Base-by-base conservation (phyloP, 2,329 filamentous ascomycete species). In the Colletotrichum coccodes region DNA sequence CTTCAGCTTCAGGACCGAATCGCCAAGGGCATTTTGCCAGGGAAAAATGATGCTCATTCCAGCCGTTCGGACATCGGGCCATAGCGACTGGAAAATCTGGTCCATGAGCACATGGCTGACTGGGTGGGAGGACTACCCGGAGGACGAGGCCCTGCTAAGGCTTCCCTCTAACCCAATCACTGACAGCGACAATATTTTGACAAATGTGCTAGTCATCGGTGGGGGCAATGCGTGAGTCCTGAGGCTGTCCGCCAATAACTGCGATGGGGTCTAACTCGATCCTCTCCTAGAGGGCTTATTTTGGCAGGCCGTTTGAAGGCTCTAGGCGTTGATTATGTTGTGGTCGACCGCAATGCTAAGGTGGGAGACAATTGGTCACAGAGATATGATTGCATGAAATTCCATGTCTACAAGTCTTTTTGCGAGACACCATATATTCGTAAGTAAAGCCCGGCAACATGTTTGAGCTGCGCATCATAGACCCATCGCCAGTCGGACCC, bases 351-450 rank as follows among this genome's bases (percentile, higher is more conserved):
- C 6, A 79, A 81, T 21, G 46, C 75, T 2, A 70, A 72, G 2
- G 70, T 77, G 0, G 81, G 81, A 2, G 81, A 83, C 64, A 82
- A 80, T 64, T 83, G 81, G 81, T 72, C 73, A 0, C 64, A 72
- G 4, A 76, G 81, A 2, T 83, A 83, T 54, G 80, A 83, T 57
- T 77, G 70, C 52, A 38, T 82, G 61, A 70, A 71, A n/a, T 81
- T 84, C 44, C 82, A 84, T 60, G 70, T 82, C 3, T 77, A 78
- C 6, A 81, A 79, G 0, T 74, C 77, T 0, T 73, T 72, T 40
- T 79, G 77, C 59, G 75, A 81, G 26, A 66, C 79, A 60, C 81
- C 81, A 0, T 83, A 77, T 50, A 70, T 79, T 34, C 75, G 78
- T 70, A 74, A 74, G 38, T 9, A 8, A 26, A n/a, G 4, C 9